Conservation (phyloP, 306 rosid genomes). For the Malus domestica region ASM211411v1 NC_041796.1:21894001-21894500, state of each 20-base stretch:
- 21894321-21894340: slow-evolving; percentile 29
- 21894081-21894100: too few species aligned
- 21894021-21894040: too few species aligned
- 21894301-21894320: neutral
- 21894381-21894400: too few species aligned
- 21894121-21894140: too few species aligned
- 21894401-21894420: too few species aligned
- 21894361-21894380: neutral
- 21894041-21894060: too few species aligned
- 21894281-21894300: slow-evolving; percentile 28
- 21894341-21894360: slow-evolving; percentile 24
- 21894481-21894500: slow-evolving; percentile 27
- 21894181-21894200: slow-evolving; percentile 40
- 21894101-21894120: too few species aligned
- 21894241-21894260: slow-evolving; percentile 35
- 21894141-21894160: neutral
- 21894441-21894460: neutral
- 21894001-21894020: too few species aligned
- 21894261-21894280: neutral
- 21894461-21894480: neutral
- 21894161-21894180: slow-evolving; percentile 22
- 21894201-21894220: slow-evolving; percentile 21
- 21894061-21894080: too few species aligned
- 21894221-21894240: slow-evolving; percentile 6
- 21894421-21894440: neutral